Evolutionary conservation across 2,329 filamentous ascomycete species (phyloP).

Genomic region (Cercospora janseana): DNA sequence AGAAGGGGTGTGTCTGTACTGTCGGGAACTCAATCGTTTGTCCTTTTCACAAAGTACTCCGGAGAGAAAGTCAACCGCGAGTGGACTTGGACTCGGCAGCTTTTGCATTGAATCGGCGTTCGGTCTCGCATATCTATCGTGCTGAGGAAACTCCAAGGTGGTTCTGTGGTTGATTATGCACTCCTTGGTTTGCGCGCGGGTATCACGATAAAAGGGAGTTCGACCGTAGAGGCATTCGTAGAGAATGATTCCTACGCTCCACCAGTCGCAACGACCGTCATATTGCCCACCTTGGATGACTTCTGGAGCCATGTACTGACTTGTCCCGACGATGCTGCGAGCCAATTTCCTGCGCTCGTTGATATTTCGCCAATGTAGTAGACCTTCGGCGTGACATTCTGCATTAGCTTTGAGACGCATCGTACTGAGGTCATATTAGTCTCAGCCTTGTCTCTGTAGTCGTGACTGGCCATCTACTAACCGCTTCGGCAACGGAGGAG

Average conservation of each 20-base stretch:
- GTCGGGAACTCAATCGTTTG: constrained; percentile 69
- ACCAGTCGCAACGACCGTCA: constrained; percentile 93
- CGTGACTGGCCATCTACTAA: constrained; percentile 19
- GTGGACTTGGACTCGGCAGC: constrained; percentile 58
- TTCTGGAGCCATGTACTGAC: constrained; percentile 97
- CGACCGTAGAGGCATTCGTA: constrained; percentile 93
- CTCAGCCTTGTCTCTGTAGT: constrained; percentile 20
- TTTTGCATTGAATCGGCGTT: constrained; percentile 43
- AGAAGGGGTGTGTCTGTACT: constrained; percentile 64
- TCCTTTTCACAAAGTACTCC: constrained; percentile 71
- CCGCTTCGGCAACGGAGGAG: constrained; percentile 2
- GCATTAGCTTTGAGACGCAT: constrained; percentile 18
- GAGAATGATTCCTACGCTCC: constrained; percentile 91
- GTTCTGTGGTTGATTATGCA: constrained; percentile 75
- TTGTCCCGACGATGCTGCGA: constrained; percentile 86
- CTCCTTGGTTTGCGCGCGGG: constrained; percentile 77
- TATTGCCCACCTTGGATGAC: constrained; percentile 79
- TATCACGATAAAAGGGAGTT: constrained; percentile 83
- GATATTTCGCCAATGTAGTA: constrained; percentile 46
- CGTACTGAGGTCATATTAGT: neutral
- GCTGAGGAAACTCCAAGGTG: constrained; percentile 67
- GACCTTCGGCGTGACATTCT: constrained; percentile 33
- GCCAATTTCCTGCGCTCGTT: constrained; percentile 66
- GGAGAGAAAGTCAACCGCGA: constrained; percentile 74
- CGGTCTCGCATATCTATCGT: constrained; percentile 53